Base-by-base conservation (phyloP, 1,284 basidiomycete species). In the Wallemia ichthyophaga region DNA sequence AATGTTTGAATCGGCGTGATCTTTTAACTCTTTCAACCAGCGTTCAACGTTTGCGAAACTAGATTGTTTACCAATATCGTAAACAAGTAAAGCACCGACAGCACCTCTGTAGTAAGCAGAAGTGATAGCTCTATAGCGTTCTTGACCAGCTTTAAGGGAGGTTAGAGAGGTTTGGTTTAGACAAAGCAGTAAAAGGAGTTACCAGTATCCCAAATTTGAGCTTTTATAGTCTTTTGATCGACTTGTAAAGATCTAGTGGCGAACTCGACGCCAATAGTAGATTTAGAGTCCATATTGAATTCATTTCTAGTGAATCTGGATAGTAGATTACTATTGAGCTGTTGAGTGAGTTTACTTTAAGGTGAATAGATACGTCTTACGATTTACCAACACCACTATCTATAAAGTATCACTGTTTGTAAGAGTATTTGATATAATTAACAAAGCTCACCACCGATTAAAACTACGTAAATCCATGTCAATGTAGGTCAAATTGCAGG, bases 191-290 rank as follows among this genome's bases (percentile, higher is more conserved):
- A 58, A 37, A 62, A 26, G 63, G 70, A 71, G 76, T 63, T 62
- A 85, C 85, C 85, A 66, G 89, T 96, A 73, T 99, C 94, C 92
- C 92, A 99, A 66, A 99, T 96, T 73, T 99, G 92, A 27, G 92
- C 92, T 74, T 98, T 98, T 66, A 99, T 79, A 2, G 83, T 94
- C 80, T 99, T 99, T 55, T 81, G 80, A 70, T 96, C 92, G 19
- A 96, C 86, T 64, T 79, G 83, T 71, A 92, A 88, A 58, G 87
- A 88, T 67, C 94, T 79, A 58, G 92, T 96, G 9, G 92, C 92
- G 69, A 99, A 98, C 72, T 99, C 94, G 66, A 99, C 94, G 61
- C 92, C 92, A 71, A 99, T 98, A 24, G 92, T 98, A 62, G 89
- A 94, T 74, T 96, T 96, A 62, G 87, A 91, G 69, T 98, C 92